Conservation (phyloP, 768 basidiomycete species). For the Cystobasidium tubakii region DNA sequence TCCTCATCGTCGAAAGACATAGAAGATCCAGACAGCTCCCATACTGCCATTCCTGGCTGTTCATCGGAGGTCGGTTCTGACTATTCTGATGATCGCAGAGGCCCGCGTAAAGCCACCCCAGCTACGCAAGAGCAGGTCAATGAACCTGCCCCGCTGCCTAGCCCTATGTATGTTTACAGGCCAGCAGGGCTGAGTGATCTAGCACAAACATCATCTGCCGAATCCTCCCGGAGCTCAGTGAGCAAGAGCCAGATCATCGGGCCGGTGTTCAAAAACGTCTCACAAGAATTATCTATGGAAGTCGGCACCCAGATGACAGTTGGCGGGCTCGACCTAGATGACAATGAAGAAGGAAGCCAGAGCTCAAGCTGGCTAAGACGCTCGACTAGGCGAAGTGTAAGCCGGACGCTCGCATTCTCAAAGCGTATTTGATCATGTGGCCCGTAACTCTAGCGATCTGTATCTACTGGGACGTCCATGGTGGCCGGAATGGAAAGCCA, state of each 20-base stretch:
- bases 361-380: not conserved
- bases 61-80: not conserved
- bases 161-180: not conserved
- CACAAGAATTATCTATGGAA: too few species aligned
- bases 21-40: not conserved
- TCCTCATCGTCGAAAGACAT: not conserved
- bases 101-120: not conserved
- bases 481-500: not conserved
- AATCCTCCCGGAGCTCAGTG: not conserved
- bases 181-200: not conserved
- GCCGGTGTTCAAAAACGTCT: not conserved
- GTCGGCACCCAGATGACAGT: not conserved
- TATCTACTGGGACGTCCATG: not conserved
- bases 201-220: not conserved
- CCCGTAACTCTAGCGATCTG: too few species aligned
- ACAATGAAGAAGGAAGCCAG: not conserved
- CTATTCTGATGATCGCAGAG: not conserved
- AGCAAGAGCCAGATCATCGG: not conserved
- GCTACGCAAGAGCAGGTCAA: not conserved
- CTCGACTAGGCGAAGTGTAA: not conserved
- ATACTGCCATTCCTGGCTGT: not conserved
- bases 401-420: not conserved
- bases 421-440: too few species aligned
- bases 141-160: not conserved
- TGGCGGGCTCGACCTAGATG: not conserved